phyloP scores from a whole-genome alignment of 108 stramenopile genomes.

The Aurantiochytrium sp. region DNA sequence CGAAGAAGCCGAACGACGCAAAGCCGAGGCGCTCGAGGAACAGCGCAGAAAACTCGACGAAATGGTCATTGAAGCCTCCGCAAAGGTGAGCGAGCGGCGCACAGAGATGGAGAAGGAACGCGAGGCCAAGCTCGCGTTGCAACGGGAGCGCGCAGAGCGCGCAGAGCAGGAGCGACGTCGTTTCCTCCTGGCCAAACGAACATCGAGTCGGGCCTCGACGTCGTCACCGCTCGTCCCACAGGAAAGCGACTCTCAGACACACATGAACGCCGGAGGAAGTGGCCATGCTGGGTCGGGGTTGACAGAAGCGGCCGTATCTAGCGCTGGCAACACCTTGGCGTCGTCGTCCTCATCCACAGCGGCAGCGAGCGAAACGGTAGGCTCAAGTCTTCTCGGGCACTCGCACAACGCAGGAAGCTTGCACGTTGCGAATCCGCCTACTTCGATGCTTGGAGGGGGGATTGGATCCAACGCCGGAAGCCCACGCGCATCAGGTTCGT shows the following conservation, averaged over 20 bases:
- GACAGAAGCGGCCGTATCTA: too few species aligned
- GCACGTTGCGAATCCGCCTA: too few species aligned
- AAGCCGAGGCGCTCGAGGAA: slow-evolving; percentile 6
- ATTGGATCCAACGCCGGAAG: not conserved
- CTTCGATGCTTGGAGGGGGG: not conserved
- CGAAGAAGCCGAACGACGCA: slow-evolving; percentile 5
- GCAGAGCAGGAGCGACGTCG: not conserved
- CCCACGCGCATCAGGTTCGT: not conserved
- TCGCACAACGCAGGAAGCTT: too few species aligned
- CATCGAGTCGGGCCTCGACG: not conserved
- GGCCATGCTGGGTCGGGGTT: too few species aligned
- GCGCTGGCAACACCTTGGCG: too few species aligned
- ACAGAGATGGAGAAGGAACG: slow-evolving; percentile 16
- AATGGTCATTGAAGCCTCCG: not conserved
- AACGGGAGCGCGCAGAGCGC: not conserved
- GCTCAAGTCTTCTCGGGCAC: too few species aligned
- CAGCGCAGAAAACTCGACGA: slow-evolving; percentile 15
- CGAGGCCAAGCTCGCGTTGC: not conserved
- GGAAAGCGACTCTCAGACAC: not conserved
- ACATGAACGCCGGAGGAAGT: too few species aligned
- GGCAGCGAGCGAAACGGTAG: too few species aligned
- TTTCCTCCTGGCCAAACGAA: not conserved
- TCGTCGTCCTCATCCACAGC: too few species aligned
- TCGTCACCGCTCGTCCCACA: not conserved
- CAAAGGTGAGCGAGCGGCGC: slow-evolving; percentile 12